Conservation (phyloP, 768 basidiomycete genomes). For the Trametes cingulata region DNA sequence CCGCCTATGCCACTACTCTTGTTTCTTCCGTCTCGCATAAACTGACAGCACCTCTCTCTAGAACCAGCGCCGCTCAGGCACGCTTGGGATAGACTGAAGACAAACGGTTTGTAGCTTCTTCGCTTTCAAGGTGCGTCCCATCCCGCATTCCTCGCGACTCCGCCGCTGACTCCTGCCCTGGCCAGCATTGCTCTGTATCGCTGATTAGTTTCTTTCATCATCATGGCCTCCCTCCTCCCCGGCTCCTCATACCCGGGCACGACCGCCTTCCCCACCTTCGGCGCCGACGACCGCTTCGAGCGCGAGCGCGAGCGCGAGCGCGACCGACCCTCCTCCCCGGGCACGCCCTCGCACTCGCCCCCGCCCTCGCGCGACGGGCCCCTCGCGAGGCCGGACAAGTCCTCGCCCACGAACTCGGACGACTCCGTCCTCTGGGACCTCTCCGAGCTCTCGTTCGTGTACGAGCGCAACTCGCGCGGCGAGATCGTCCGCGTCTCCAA, state of each 20-base stretch:
- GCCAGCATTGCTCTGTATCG: constrained; percentile 4
- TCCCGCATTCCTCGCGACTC: too few species aligned
- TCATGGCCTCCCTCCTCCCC: background rate
- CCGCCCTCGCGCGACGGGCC: constrained; percentile 15
- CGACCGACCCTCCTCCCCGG: constrained; percentile 13
- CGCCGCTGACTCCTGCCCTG: background rate
- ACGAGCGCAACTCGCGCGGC: constrained; percentile 55
- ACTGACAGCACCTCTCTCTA: background rate
- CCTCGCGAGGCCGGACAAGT: constrained; percentile 4
- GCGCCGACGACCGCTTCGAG: constrained; percentile 8
- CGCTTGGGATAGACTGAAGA: constrained; percentile 3
- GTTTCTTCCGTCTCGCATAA: background rate
- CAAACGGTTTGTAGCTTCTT: constrained; percentile 7
- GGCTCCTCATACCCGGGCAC: constrained; percentile 4
- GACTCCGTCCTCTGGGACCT: constrained; percentile 48
- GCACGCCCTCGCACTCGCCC: constrained; percentile 18
- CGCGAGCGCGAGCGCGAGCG: constrained; percentile 3
- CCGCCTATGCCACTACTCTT: too few species aligned
- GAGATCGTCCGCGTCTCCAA: constrained; percentile 59
- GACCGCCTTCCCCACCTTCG: constrained; percentile 7
- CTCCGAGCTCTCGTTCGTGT: constrained; percentile 69
- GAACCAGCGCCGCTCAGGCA: background rate
- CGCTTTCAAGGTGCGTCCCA: background rate
- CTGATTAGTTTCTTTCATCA: background rate
- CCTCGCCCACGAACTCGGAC: constrained; percentile 44